Evolutionary conservation across 2,329 filamentous ascomycete species (phyloP).

Genomic region (Fusarium sp.): DNA sequence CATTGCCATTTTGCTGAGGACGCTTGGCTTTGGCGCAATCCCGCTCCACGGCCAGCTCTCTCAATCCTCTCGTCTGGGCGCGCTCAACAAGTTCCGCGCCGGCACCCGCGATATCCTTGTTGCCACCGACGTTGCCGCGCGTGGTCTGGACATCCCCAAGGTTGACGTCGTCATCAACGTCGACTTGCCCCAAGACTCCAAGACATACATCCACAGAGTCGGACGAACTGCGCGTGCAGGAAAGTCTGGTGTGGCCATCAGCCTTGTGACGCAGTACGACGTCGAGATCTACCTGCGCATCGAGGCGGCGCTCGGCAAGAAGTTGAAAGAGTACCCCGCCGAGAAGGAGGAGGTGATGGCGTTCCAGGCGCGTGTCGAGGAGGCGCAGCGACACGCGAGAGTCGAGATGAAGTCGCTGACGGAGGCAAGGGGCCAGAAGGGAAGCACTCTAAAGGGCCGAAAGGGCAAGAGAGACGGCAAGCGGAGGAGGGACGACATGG

Average conservation of each 20-base stretch:
- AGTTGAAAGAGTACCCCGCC: slow-evolving; percentile 78
- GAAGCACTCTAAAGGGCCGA: slow-evolving; percentile 57
- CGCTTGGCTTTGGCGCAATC: slow-evolving; percentile 90
- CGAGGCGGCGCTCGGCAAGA: slow-evolving; percentile 85
- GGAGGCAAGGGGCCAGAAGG: slow-evolving; percentile 76
- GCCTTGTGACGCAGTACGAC: slow-evolving; percentile 89
- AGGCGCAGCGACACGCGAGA: slow-evolving; percentile 86
- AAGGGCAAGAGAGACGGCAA: slow-evolving; percentile 63
- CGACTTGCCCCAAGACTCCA: slow-evolving; percentile 86
- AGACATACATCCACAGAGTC: slow-evolving; percentile 93
- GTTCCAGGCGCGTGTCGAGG: slow-evolving; percentile 82
- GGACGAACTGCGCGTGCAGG: slow-evolving; percentile 91
- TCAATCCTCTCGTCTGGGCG: slow-evolving; percentile 88
- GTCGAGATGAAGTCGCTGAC: slow-evolving; percentile 86
- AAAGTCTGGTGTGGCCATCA: slow-evolving; percentile 86
- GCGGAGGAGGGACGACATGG: slow-evolving; percentile 74
- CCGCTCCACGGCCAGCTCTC: slow-evolving; percentile 94
- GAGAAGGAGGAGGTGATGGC: slow-evolving; percentile 90
- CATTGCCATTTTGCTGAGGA: slow-evolving; percentile 84
- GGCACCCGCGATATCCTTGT: slow-evolving; percentile 89
- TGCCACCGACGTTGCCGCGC: slow-evolving; percentile 93
- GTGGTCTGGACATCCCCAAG: slow-evolving; percentile 93
- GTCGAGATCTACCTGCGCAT: slow-evolving; percentile 86
- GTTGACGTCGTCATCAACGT: slow-evolving; percentile 91
- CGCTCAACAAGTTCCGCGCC: slow-evolving; percentile 90